phyloP scores from a whole-genome alignment of 2,329 filamentous ascomycete species.

The Aspergillus glaucus region DNA sequence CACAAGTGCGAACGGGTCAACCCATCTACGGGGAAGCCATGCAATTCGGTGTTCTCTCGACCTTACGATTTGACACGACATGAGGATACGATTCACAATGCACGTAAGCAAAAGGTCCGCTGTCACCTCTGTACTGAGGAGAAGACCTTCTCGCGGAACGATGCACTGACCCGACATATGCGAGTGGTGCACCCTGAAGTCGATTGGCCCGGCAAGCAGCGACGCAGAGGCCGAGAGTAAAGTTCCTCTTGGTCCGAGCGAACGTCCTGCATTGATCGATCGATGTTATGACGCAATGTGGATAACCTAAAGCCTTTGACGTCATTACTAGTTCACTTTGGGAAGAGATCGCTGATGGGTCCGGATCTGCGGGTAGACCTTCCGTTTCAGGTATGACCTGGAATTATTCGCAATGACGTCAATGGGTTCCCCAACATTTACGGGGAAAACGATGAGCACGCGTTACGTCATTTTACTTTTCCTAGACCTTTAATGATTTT shows the following conservation, averaged over 20 bases:
- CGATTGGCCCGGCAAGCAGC: constrained; percentile 65
- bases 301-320: constrained; percentile 17
- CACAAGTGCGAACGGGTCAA: constrained; percentile 92
- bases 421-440: constrained; percentile 1
- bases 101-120: constrained; percentile 85
- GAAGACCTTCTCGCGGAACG: constrained; percentile 93
- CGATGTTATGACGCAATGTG: constrained; percentile 1
- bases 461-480: not conserved
- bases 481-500: not conserved
- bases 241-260: not conserved
- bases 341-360: constrained; percentile 10
- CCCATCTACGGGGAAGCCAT: constrained; percentile 88
- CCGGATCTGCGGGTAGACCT: constrained; percentile 13
- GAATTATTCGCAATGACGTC: constrained; percentile 14
- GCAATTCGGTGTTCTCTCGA: constrained; percentile 87
- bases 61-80: constrained; percentile 95
- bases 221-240: constrained; percentile 35
- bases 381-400: constrained; percentile 10
- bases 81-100: constrained; percentile 96
- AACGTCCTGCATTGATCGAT: no score
- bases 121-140: constrained; percentile 92
- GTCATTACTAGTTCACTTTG: constrained; percentile 13
- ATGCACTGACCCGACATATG: constrained; percentile 90
- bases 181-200: constrained; percentile 88
- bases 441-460: not conserved